Evolutionary conservation across 1,139 yeast species (phyloP), one percentile per base, ranked within the genome.

Genomic region (Scheffersomyces stambukii): DNA sequence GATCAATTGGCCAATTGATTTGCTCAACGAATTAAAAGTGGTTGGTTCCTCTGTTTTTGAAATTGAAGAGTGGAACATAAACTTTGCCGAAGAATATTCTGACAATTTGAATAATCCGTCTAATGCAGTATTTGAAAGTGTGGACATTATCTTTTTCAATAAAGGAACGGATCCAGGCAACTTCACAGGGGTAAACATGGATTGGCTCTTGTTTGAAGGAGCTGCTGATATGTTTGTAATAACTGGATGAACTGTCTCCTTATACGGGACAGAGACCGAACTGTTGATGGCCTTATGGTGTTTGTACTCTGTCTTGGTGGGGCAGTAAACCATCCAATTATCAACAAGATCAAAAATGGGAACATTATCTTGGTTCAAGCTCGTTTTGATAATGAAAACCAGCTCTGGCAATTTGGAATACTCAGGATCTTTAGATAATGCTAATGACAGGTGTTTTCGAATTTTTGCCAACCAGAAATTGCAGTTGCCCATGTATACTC

Each of bases 301-400:
- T 19, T 52, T 45, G 40, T 57, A 61, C 40, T 65, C 73, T 6
- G 36, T 37, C 31, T 54, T 57, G 4, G 59, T 51, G 4, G 76
- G 73, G 5, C 63, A 66, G 41, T 71, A 76, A 1, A 64, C 71
- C 19, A 77, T 46, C 70, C 75, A 71, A 28, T 68, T 53, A 5
- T 75, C 77, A 21, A 62, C 61, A 8, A 75, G 40, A 41, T 74
- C 80, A 48, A 67, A 73, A 4, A 75, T 60, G 1, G 76, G 68
- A 9, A 48, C 42, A 6, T 48, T 54, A 32, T 68, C 71, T 1
- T 24, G 28, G 14, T 50, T 45, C 17, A 60, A 44, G 34, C 70
- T 63, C 3, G 75, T 61, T 31, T 50, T 49, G 13, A 64, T 38
- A 6, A 57, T 21, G 6, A 61, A 16, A 7, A 45, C 49, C 7